phyloP scores from a whole-genome alignment of 306 rosid genomes.

The Pterocarpus macrocarpus region DNA sequence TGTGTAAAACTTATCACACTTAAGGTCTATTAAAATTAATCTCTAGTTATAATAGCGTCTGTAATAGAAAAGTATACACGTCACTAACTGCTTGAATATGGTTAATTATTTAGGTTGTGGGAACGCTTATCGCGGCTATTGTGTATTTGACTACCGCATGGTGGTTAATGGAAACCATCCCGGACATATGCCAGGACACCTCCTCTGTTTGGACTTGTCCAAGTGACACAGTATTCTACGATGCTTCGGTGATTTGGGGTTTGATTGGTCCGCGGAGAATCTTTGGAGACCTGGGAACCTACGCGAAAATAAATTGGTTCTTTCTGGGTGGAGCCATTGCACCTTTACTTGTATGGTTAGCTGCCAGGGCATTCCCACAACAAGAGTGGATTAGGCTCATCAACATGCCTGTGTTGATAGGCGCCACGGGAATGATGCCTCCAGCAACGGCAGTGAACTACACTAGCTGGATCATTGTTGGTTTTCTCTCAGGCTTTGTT shows the following conservation, averaged over 20 bases:
- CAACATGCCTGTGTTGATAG: slow-evolving; percentile 82
- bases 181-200: slow-evolving; percentile 79
- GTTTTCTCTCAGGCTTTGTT: slow-evolving; percentile 77
- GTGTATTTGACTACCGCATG: slow-evolving; percentile 87
- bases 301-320: slow-evolving; percentile 79
- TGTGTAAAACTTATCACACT: too few species aligned
- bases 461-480: slow-evolving; percentile 77
- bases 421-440: slow-evolving; percentile 83
- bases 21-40: too few species aligned
- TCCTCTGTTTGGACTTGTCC: slow-evolving; percentile 93
- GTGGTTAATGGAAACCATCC: slow-evolving; percentile 94
- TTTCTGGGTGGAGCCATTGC: slow-evolving; percentile 79
- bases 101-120: slow-evolving; percentile 63
- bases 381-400: slow-evolving; percentile 87
- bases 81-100: not conserved
- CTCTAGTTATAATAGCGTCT: too few species aligned
- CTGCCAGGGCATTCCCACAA: slow-evolving; percentile 62
- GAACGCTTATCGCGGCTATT: slow-evolving; percentile 68
- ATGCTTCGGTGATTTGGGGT: slow-evolving; percentile 96
- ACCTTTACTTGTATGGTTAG: slow-evolving; percentile 77
- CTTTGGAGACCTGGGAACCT: slow-evolving; percentile 74
- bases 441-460: slow-evolving; percentile 91
- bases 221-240: slow-evolving; percentile 81
- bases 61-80: too few species aligned
- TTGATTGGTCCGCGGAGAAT: slow-evolving; percentile 83